These are phyloP conservation scores for Echria macrotheca DNA, from an alignment of 495 filamentous ascomycete genomes.

Conservation along the genomic window DNA sequence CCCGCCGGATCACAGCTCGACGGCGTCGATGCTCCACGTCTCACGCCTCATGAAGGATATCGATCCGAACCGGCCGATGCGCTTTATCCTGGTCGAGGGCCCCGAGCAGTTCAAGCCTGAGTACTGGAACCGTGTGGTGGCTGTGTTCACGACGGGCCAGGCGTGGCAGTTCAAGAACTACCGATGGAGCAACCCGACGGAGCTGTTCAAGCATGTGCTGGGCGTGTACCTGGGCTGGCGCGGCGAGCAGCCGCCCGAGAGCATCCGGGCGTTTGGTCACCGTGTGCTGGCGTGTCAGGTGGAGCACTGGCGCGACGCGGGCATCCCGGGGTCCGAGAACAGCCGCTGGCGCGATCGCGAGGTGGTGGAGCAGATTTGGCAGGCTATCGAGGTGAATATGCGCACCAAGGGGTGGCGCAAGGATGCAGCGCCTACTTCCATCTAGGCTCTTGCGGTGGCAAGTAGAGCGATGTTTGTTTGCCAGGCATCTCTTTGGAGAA, in stretches of 20 bases:
- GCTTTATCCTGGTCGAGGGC: constrained; percentile 91
- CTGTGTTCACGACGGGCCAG: constrained; percentile 96
- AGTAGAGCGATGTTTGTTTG: no score
- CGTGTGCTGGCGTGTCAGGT: constrained; percentile 68
- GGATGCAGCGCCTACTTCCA: constrained; percentile 52
- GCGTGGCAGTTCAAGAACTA: constrained; percentile 98
- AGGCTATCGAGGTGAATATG: constrained; percentile 84
- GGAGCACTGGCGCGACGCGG: constrained; percentile 68
- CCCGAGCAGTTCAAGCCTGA: constrained; percentile 94
- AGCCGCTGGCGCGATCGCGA: constrained; percentile 87
- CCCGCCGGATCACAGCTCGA: constrained; percentile 62
- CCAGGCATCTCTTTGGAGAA: no score
- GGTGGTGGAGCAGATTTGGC: constrained; percentile 92
- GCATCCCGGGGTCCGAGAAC: constrained; percentile 42
- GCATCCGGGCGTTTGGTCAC: constrained; percentile 77
- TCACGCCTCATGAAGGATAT: constrained; percentile 72
- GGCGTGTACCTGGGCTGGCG: constrained; percentile 91
- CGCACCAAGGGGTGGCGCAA: constrained; percentile 73
- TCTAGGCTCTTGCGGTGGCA: constrained; percentile 23
- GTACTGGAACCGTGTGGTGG: constrained; percentile 94
- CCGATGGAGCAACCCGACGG: constrained; percentile 85
- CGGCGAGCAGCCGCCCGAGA: constrained; percentile 71
- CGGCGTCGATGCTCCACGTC: constrained; percentile 77
- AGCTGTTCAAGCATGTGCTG: constrained; percentile 81
- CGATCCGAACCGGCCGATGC: constrained; percentile 64